A percentile compares a stretch with the other conserved stretches of the same genome.
Evolutionary conservation across 2,329 filamentous ascomycete species (phyloP).

Genomic region (Penicillium sp.): DNA sequence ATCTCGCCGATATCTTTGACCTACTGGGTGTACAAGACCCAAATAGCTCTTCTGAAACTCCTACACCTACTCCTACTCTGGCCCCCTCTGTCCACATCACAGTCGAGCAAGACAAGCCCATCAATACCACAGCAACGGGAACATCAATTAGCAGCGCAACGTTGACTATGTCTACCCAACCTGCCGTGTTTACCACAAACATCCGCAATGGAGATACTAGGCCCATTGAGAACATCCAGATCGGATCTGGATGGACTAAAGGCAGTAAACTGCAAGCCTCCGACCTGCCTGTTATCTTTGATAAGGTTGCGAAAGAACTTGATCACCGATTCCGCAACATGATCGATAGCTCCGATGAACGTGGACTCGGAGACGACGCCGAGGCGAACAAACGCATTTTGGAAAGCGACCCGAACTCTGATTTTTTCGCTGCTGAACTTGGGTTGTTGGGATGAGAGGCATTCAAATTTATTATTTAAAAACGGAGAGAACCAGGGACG

Average conservation of each 20-base stretch:
- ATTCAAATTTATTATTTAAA: neutral
- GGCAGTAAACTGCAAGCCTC: conserved; percentile 7
- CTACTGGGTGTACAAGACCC: conserved; percentile 16
- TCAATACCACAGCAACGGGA: neutral
- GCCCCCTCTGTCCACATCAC: neutral
- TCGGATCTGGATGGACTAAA: conserved; percentile 13
- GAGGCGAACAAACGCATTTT: neutral
- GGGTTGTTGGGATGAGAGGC: neutral
- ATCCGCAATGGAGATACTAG: conserved; percentile 8
- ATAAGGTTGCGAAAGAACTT: conserved; percentile 16
- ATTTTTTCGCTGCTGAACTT: neutral
- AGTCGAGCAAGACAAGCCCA: neutral
- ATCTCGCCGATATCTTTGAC: conserved; percentile 17
- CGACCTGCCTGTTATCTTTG: conserved; percentile 21
- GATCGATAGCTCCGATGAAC: conserved; percentile 31
- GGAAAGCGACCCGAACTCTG: neutral
- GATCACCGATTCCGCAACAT: conserved; percentile 18
- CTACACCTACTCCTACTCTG: conserved; percentile 7
- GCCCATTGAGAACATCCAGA: conserved; percentile 16
- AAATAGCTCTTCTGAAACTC: neutral
- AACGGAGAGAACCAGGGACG: neutral
- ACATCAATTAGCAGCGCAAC: conserved; percentile 4
- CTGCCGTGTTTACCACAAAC: conserved; percentile 11
- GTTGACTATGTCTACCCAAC: neutral
- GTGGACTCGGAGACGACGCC: neutral